Evolutionary conservation across 169 alveolate species (phyloP), one percentile per base, ranked within the genome.

Genomic region (Babesia bigemina): DNA sequence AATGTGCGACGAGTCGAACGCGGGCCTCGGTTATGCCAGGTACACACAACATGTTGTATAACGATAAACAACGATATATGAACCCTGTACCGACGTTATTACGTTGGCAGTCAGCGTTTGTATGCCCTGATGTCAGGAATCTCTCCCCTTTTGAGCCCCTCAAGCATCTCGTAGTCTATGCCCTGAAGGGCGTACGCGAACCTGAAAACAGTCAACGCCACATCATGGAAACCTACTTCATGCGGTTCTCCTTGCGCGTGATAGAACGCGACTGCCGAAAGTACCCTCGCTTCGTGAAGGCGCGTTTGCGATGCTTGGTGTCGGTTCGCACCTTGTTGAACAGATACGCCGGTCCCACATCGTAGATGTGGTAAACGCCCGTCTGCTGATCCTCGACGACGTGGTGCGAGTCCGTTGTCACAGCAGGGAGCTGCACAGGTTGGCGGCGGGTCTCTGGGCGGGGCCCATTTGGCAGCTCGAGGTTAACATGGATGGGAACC

Each of bases 171-270:
- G 49, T 79, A 79, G 70, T 79, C 87, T n/a, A 79, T 79, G 63
- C 87, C 87, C 70, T 79, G 84, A 24, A 79, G 70, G 45, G 84
- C 82, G 42, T 70, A 79, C 10, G 87, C 87, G 47, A 55, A 79
- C 71, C 87, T 79, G 55, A 39, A 22, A 56, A 8, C n/a, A n/a
- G 36, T 26, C 70, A 13, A 58, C 12, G 10, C 33, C 11, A 19
- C 0, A 24, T 16, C 17, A 8, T 17, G 39, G 7, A 26, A 16
- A 62, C 83, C 65, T 29, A 79, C 87, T 70, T 66, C 69, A 79
- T 62, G 22, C 87, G 63, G 57, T 79, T 79, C 21, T 58, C 81
- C 67, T 72, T 79, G 44, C 87, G 69, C 21, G 49, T 13, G 53
- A 79, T 19, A 26, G 82, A 52, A 9, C 62, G 58, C 45, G 82